Base-by-base conservation (phyloP, 1,284 basidiomycete genomes). In the Mycena sp. region DNA sequence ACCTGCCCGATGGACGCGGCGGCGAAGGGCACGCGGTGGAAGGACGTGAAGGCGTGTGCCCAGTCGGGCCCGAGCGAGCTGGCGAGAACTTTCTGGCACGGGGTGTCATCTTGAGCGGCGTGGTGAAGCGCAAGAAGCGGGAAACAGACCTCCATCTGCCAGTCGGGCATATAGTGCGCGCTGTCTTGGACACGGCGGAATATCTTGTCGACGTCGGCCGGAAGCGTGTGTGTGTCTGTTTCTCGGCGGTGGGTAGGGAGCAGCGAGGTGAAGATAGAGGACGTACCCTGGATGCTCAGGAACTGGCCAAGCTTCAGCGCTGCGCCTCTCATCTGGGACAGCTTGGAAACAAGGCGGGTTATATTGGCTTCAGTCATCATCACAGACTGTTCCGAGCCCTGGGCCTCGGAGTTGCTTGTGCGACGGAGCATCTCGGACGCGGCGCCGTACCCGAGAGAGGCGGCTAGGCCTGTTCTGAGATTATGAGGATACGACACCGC, bases 1-100 rank as follows among this genome's bases (percentile, higher is more conserved):
- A 99, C 97, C 76, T 99, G 98, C 0, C 97, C 98, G 40, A 99
- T 99, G 3, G 96, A 98, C 0, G 97, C 98, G 0, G 96, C 94
- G 0, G 97, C 97, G 70, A 99, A 94, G 0, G 98, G 98, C 0
- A 94, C 83, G 9, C 93, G 88, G 62, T 93, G 88, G 74, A 99
- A 99, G 0, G 85, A 82, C 4, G 78, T 74, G 73, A 99, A 99
- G 41, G 86, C 79, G 25, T 83, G 74, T 14, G 81, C 75, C 96
- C 96, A 99, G 17, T 90, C 83, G 0, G 84, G 71, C 1, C 96
- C 96, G 6, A 98, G 84, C 37, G 95, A 88, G 30, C 82, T 73
- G 7, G 72, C 75, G 80, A 99, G 85, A 23, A 96, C 95, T 86
- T 88, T 77, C 94, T 95, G 71, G 41, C 49, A 51, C 30, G 53